A percentile compares a stretch with the other conserved stretches of the same genome.
These are phyloP conservation scores for Gaeumannomyces tritici DNA, from an alignment of 2,329 filamentous ascomycete genomes.

Conservation along the genomic window DNA sequence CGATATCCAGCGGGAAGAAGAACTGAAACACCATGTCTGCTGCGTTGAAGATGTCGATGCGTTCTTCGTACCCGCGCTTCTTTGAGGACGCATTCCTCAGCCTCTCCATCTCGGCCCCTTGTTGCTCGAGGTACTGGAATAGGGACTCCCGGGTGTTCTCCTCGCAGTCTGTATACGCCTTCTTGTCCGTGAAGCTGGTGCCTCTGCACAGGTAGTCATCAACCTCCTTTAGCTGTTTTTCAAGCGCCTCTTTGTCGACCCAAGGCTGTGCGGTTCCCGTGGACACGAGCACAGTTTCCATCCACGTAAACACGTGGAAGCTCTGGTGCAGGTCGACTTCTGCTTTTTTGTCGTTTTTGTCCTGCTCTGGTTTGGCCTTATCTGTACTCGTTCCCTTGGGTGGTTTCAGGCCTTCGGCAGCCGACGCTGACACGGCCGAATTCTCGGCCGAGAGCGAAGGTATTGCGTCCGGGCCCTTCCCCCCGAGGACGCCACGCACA, in stretches of 20 bases:
- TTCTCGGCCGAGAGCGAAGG: not conserved
- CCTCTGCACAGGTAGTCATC: constrained; percentile 8
- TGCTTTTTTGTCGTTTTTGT: not conserved
- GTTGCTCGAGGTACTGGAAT: constrained; percentile 13
- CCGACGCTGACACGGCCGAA: not conserved
- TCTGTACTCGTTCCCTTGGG: not conserved
- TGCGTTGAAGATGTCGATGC: constrained; percentile 29
- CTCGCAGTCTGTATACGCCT: constrained; percentile 10
- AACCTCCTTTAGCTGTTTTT: constrained; percentile 8
- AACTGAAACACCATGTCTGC: constrained; percentile 29
- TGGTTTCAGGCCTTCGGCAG: constrained; percentile 1
- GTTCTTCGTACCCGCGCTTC: constrained; percentile 19
- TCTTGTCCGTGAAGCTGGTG: constrained; percentile 9
- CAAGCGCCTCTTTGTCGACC: not conserved
- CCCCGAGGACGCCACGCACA: constrained; percentile 1
- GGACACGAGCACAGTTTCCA: constrained; percentile 4
- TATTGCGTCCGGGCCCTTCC: not conserved
- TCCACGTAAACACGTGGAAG: constrained; percentile 15
- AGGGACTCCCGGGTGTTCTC: constrained; percentile 10
- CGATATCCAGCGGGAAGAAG: constrained; percentile 27
- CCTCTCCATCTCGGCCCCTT: constrained; percentile 8
- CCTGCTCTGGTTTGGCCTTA: not conserved
- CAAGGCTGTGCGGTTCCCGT: not conserved
- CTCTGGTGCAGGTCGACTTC: constrained; percentile 5
- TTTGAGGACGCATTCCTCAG: constrained; percentile 12